Evolutionary conservation across 306 rosid genomes (phyloP), one percentile per base, ranked within the genome.

Genomic region (Psophocarpus tetragonolobus): DNA sequence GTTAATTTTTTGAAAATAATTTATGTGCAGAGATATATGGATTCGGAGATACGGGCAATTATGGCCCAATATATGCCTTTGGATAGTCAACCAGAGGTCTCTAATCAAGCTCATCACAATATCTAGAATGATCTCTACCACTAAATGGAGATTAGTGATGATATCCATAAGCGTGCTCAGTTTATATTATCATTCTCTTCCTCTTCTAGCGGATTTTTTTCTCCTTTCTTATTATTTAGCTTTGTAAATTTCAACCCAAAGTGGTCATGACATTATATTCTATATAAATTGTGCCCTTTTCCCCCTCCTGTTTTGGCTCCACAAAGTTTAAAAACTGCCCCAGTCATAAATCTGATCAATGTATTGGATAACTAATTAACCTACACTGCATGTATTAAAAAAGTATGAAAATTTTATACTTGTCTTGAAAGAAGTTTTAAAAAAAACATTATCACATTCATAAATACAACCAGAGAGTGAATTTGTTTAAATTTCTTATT

Each of bases 31-130:
- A 83, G 91, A 73, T 91, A 90, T 68, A 94, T 91, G 97, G 97
- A 94, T 84, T 88, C 97, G 0, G 97, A 94, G 90, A 94, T 92
- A 35, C 68, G 97, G 60, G 91, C 91, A 18, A 90, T 94, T 61
- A 92, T 94, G 98, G 98, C 98, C 8, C 98, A 94, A 84, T 94
- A 94, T 90, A 94, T 94, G 98, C 98, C 98, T 0, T 84, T 92
- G 97, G 98, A 92, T 79, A 85, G 81, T 75, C 90, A 92, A 84
- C 97, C 91, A 64, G 90, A 85, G 65, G 54, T 29, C 58, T 62
- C 88, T 45, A 80, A 68, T 82, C 92, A 84, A 26, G 88, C 60
- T 54, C 64, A 81, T 54, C 82, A 79, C 13, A 88, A 71, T 80
- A 61, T 89, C 73, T 85, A 85, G 74, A 65, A 35, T 35, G 54